Evolutionary conservation across 352 stramenopile genomes (phyloP).

Genomic region (Globisporangium splendens): DNA sequence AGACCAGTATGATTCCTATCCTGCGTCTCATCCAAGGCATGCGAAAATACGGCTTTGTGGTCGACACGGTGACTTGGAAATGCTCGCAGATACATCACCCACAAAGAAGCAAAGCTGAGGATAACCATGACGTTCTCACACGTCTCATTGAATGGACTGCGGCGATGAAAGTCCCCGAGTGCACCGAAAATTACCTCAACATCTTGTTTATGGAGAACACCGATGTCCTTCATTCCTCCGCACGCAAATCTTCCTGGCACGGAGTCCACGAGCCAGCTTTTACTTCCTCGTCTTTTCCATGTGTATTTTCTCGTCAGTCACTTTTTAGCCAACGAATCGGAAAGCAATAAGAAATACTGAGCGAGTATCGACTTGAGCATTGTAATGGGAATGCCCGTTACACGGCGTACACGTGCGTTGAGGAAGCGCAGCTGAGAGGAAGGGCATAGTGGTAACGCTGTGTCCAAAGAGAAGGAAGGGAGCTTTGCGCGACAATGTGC

Average conservation of each 20-base stretch:
- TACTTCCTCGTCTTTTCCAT: slow-evolving; percentile 31
- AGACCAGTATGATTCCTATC: slow-evolving; percentile 15
- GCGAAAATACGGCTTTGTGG: slow-evolving; percentile 10
- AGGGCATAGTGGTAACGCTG: too few species aligned
- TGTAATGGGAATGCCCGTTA: too few species aligned
- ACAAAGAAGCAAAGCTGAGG: too few species aligned
- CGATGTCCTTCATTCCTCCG: slow-evolving; percentile 21
- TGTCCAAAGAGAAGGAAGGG: too few species aligned
- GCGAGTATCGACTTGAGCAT: too few species aligned
- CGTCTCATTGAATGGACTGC: slow-evolving; percentile 28
- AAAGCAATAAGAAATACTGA: too few species aligned
- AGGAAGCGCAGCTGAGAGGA: too few species aligned
- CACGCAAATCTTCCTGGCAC: slow-evolving; percentile 13
- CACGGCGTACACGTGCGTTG: too few species aligned
- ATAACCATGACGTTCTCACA: slow-evolving; percentile 21
- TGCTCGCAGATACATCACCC: too few species aligned
- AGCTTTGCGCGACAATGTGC: too few species aligned
- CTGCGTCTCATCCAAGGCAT: slow-evolving; percentile 19
- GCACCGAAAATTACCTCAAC: slow-evolving; percentile 35
- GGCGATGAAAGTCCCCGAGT: slow-evolving; percentile 19
- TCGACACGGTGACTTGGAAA: neutral
- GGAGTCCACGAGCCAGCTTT: slow-evolving; percentile 16
- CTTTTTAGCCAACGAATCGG: too few species aligned
- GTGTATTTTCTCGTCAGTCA: too few species aligned
- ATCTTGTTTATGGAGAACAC: slow-evolving; percentile 26